A percentile compares a stretch with the other conserved stretches of the same genome.
phyloP scores from a whole-genome alignment of 495 filamentous ascomycete genomes.

The Lophiotrema nucula region DNA sequence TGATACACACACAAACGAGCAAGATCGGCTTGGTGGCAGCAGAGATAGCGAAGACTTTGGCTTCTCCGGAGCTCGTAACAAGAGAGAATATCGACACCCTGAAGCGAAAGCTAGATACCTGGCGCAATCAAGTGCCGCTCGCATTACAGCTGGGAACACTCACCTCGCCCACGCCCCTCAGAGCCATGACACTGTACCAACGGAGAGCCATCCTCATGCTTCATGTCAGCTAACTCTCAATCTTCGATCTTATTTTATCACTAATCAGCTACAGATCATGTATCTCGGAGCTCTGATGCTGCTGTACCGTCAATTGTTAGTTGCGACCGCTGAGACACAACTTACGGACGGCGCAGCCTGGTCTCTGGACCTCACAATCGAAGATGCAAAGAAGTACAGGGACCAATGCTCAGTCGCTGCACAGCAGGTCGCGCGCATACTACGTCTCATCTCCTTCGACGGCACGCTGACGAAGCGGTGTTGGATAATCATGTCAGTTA shows the following conservation, averaged over 20 bases:
- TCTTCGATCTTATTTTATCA: background rate
- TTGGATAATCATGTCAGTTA: constrained; percentile 33
- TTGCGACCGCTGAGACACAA: constrained; percentile 21
- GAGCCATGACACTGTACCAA: constrained; percentile 21
- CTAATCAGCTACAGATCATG: constrained; percentile 23
- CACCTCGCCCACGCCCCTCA: constrained; percentile 10
- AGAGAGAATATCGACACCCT: constrained; percentile 23
- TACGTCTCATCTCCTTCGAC: constrained; percentile 25
- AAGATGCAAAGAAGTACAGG: constrained; percentile 19
- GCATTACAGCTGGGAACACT: constrained; percentile 17
- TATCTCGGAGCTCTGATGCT: constrained; percentile 34
- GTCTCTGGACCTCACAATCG: constrained; percentile 2
- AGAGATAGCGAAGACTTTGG: constrained; percentile 31
- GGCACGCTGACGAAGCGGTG: constrained; percentile 32
- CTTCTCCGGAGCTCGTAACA: constrained; percentile 11
- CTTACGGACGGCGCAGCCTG: constrained; percentile 7
- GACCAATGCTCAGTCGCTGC: constrained; percentile 25
- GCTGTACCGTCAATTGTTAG: constrained; percentile 24
- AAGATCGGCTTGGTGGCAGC: constrained; percentile 30
- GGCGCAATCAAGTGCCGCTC: constrained; percentile 24
- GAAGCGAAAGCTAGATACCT: constrained; percentile 18
- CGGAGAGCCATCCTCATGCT: constrained; percentile 31
- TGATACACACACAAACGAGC: constrained; percentile 27
- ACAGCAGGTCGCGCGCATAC: constrained; percentile 25
- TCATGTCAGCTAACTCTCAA: constrained; percentile 12